phyloP scores from a whole-genome alignment of 2,329 filamentous ascomycete genomes.

The Colletotrichum lindemuthianum region DNA sequence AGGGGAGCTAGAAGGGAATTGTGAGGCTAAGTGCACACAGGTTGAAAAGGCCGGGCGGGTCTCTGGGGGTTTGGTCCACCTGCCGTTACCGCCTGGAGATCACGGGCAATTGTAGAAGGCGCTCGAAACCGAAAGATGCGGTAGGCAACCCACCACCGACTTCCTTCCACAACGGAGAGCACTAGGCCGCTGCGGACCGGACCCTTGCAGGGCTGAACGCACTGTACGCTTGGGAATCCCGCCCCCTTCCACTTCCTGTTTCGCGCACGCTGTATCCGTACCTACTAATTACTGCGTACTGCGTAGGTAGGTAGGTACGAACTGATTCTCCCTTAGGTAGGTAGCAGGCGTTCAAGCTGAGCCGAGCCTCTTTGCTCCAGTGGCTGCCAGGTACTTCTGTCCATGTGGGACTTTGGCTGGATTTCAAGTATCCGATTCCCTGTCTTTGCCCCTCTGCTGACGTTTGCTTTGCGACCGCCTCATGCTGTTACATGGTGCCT shows the following conservation, averaged over 20 bases:
- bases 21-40: constrained; percentile 23
- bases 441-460: constrained; percentile 30
- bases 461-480: constrained; percentile 16
- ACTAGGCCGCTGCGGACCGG: constrained; percentile 27
- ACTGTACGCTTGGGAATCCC: constrained; percentile 12
- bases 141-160: constrained; percentile 27
- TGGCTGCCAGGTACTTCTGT: constrained; percentile 23
- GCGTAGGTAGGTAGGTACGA: no score
- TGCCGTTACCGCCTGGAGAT: constrained; percentile 33
- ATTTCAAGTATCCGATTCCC: constrained; percentile 11
- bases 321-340: background rate
- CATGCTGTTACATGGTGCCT: background rate
- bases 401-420: constrained; percentile 1
- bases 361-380: constrained; percentile 22
- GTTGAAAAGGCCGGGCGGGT: constrained; percentile 32
- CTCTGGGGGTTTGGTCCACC: constrained; percentile 28
- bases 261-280: background rate
- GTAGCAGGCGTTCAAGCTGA: constrained; percentile 14
- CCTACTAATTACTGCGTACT: no score
- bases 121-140: constrained; percentile 36
- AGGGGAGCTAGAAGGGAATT: constrained; percentile 26
- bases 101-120: constrained; percentile 36
- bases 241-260: background rate
- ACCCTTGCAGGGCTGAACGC: constrained; percentile 36
- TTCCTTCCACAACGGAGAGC: background rate